These are phyloP conservation scores for Setaria italica DNA, from an alignment of 202 grass and related monocot species.

Conservation along the genomic window DNA sequence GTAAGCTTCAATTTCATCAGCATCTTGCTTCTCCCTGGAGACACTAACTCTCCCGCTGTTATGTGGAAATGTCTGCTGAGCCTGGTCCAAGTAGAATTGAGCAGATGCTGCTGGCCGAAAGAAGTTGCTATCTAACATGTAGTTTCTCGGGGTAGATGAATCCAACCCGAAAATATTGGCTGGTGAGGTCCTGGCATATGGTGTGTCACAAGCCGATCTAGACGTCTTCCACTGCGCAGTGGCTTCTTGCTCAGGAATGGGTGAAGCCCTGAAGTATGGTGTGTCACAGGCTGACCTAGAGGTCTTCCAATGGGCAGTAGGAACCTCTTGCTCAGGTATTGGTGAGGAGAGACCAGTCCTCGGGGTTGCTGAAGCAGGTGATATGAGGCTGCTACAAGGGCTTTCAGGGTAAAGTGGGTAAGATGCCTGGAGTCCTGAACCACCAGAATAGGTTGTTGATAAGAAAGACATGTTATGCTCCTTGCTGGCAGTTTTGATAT, in stretches of 20 bases:
- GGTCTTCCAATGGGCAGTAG: constrained; percentile 66
- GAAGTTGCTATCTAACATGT: constrained; percentile 74
- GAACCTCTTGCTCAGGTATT: constrained; percentile 74
- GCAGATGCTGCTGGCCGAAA: constrained; percentile 75
- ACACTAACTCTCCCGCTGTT: constrained; percentile 75
- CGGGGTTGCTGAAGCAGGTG: constrained; percentile 92
- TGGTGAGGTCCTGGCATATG: constrained; percentile 67
- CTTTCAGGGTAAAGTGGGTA: constrained; percentile 93
- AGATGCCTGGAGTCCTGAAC: constrained; percentile 71
- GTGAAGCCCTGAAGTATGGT: constrained; percentile 68
- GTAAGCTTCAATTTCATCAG: constrained; percentile 94
- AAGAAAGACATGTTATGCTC: constrained; percentile 67
- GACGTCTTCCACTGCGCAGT: constrained; percentile 73
- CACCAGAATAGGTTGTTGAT: constrained; percentile 73
- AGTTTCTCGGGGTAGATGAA: constrained; percentile 74
- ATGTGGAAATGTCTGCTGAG: constrained; percentile 78
- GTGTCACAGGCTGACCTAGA: constrained; percentile 79
- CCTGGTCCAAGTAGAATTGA: constrained; percentile 94
- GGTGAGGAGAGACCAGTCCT: constrained; percentile 95
- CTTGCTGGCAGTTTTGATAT: constrained; percentile 78
- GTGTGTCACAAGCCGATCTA: constrained; percentile 79
- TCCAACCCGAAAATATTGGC: constrained; percentile 79
- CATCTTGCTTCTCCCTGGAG: constrained; percentile 95
- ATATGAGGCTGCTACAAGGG: constrained; percentile 97
- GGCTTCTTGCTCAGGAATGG: constrained; percentile 76